Base-by-base conservation (phyloP, 495 filamentous ascomycete genomes). In the Hyaloscypha bicolor region DNA sequence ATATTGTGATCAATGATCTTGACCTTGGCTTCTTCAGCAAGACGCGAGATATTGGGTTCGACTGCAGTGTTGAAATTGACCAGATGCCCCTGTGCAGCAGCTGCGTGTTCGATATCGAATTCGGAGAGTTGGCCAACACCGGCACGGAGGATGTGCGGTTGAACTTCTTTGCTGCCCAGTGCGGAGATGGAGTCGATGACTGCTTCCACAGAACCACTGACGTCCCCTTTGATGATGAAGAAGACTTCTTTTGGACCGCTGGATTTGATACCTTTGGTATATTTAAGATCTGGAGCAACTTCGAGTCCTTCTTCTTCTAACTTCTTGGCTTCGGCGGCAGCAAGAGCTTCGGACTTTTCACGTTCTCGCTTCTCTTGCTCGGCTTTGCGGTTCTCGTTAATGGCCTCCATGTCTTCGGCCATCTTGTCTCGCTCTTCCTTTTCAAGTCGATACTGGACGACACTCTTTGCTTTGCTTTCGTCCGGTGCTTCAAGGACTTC, bases 201-300 rank as follows among this genome's bases (percentile, higher is more conserved):
- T 6, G 95, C 95, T 76, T 99, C 95, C 8, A 93, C 94, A 1
- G 93, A 97, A 11, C 95, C 95, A 63, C 87, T 87, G 19, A 98
- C 95, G 74, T 99, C 96, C 53, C 88, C 93, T 78, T 97, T 98
- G 79, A 99, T 81, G 53, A 94, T 84, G 78, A 97, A 93, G 68
- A 87, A 86, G 62, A 97, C 81, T n/a, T 86, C 74, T 65, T 90
- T 87, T 8, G 85, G 82, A 0, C 87, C 88, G 29, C 77, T 76
- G 51, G 77, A 69, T 45, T 81, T 73, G 9, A 79, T 74, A 68
- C 64, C 37, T 55, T 62, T 53, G 68, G 61, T 60, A 12, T 48
- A 2, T 19, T 48, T 48, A 63, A 64, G 53, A 51, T 37, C 42
- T 6, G 37, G n/a, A 19, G 42, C 11, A 59, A 45, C 69, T n/a